Base-by-base conservation (phyloP, 805 yeast genomes). In the Hanseniaspora thailandica region DNA sequence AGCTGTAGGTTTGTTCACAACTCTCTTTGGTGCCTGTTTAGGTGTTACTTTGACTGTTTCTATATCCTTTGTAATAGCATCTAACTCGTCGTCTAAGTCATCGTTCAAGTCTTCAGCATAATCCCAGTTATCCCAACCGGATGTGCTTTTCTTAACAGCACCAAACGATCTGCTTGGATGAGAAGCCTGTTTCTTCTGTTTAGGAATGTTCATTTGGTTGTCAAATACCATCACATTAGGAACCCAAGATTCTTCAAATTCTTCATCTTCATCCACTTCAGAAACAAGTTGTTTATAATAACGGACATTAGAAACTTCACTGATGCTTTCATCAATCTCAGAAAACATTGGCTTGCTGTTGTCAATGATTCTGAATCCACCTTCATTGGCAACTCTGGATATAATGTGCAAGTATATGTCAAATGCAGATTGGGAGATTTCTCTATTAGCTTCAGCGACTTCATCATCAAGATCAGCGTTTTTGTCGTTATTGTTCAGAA, bases 381-480 rank as follows among this genome's bases (percentile, higher is more conserved):
- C 33, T 43, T 41, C 44, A 12, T 50, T 50, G 4, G 47, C 54
- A 9, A 50, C 54, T 35, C 54, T 41, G 6, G 54, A 50, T 6
- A 50, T 40, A 15, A 50, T 50, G 20, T 50, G 54, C 23, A 50
- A n/a, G 17, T 50, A 50, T 8, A 50, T 50, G 28, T 50, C 54
- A 35, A 50, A 50, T 2, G 54, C 54, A 15, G 54, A 50, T 22
- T 50, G 54, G 1, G 54, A 33, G 4, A 50, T 50, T 20, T 50
- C 45, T 43, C 33, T 50, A 22, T 50, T 50, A 6, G 54, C 54
- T 35, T 43, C 47, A 34, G 97, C 73, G 2, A 90, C 89, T 51
- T 77, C 75, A 5, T 70, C 67, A 10, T 86, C 82, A 52, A 74
- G 75, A 65, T 93, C 97, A 62, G 90, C 74, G 3, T 19, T 43